Conservation (phyloP, 1,284 basidiomycete genomes). For the Moesziomyces parantarcticus region DNA sequence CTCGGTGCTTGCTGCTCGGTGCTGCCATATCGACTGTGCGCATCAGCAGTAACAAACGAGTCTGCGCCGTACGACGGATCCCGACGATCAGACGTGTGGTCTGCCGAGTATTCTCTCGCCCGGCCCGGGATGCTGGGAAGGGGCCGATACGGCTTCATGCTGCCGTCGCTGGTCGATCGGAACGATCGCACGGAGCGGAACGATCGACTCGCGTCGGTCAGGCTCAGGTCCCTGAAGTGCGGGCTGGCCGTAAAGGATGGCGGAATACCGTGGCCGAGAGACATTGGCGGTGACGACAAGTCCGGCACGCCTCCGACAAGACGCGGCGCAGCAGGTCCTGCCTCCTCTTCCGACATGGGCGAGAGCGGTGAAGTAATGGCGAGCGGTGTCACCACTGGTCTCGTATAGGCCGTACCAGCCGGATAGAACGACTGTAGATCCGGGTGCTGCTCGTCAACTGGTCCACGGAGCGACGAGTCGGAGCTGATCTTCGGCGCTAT, state of each 20-base stretch:
- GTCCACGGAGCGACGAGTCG: constrained; percentile 9
- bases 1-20: neutral
- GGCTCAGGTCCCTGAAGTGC: neutral
- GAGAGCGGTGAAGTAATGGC: constrained; percentile 8
- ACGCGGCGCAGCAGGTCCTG: constrained; percentile 1
- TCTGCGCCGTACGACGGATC: constrained; percentile 4
- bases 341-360: constrained; percentile 11
- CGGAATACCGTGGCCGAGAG: neutral
- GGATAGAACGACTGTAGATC: constrained; percentile 19
- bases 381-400: neutral
- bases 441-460: constrained; percentile 20
- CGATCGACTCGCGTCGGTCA: constrained; percentile 8
- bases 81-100: constrained; percentile 7
- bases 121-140: constrained; percentile 5
- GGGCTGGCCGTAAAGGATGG: neutral
- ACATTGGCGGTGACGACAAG: constrained; percentile 1
- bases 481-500: constrained; percentile 7
- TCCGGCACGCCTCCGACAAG: constrained; percentile 17
- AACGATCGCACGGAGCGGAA: constrained; percentile 20
- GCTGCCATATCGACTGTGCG: constrained; percentile 5
- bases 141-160: constrained; percentile 8
- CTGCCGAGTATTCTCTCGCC: constrained; percentile 10
- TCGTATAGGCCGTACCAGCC: neutral
- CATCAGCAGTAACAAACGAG: constrained; percentile 11
- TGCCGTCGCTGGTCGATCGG: constrained; percentile 25